Base-by-base conservation (phyloP, 768 basidiomycete species). In the Xerocomus brunneocitrinus region DNA sequence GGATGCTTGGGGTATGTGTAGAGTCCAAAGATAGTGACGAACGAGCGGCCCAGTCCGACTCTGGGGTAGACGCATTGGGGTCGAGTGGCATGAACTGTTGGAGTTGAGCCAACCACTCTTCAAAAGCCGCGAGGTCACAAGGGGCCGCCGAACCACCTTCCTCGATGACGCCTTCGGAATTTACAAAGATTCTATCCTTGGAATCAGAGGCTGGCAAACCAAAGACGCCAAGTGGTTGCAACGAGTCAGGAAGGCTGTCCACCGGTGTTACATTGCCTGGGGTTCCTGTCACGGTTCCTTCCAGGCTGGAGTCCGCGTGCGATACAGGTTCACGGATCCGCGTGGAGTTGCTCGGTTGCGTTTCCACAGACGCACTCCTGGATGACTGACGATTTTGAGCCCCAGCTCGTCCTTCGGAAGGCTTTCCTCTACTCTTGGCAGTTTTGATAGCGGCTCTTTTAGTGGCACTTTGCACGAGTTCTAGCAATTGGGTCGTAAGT, bases 381-480 rank as follows among this genome's bases (percentile, higher is more conserved):
- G 60, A 76, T 67, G 36, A 64, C 64, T 47, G 66, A 52, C 13
- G 70, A 69, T 32, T 65, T 66, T 27, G 73, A 65, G 42, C 67
- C 62, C 58, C 73, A 72, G 51, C 71, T 66, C 25, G 66, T 59
- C 47, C 32, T 39, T 50, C 40, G 22, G 42, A 42, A 5, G 14
- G 2, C 39, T 36, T 58, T 22, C 45, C 36, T 30, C 32, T 25
- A 13, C 19, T 58, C 55, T 49, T 66, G 38, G 54, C 56, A 36
- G 58, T 79, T 62, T 77, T 80, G 36, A 80, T 71, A 2, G 84
- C 80, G 32, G 85, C 87, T 62, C 81, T 86, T 52, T 73, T 73
- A 14, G 79, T 75, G 5, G 87, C 87, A 47, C 66, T 69, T 60
- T 83, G 83, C 52, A 89, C 77, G 10, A 89, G 69, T 22, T 72